Evolutionary conservation across 805 yeast genomes (phyloP).

Genomic region (Blastobotrys mokoenaii): DNA sequence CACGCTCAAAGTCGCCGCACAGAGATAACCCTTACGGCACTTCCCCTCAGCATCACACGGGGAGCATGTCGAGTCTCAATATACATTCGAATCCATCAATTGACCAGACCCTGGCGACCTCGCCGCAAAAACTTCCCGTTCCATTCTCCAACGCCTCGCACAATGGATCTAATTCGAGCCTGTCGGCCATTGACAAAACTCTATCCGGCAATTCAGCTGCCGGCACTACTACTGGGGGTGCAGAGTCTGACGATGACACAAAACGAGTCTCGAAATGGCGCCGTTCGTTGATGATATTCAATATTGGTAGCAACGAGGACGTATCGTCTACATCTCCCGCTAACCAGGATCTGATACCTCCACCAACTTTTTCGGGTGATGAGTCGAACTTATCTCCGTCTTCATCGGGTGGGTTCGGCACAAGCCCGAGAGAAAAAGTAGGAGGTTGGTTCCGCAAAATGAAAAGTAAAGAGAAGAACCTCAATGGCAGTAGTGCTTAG

Average conservation of each 20-base stretch:
- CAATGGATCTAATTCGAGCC: conserved; percentile 16
- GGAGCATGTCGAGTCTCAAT: too few relatives aligned
- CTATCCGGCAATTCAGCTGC: conserved; percentile 11
- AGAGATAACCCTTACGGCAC: too few relatives aligned
- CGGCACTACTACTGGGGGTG: conserved; percentile 2
- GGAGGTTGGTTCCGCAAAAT: conserved; percentile 9
- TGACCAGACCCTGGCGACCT: conserved; percentile 15
- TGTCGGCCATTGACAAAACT: conserved; percentile 9
- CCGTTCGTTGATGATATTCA: conserved; percentile 15
- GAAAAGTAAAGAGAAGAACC: conserved; percentile 4
- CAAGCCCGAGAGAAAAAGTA: conserved; percentile 1
- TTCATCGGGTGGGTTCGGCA: neutral
- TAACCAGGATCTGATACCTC: conserved; percentile 4
- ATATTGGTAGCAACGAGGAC: conserved; percentile 4
- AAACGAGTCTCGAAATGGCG: conserved; percentile 18
- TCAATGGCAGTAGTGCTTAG: neutral
- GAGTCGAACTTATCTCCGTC: neutral
- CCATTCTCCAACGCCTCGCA: conserved; percentile 5
- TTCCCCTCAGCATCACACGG: too few relatives aligned
- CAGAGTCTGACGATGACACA: conserved; percentile 6
- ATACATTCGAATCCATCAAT: conserved; percentile 11
- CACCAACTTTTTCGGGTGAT: conserved; percentile 3
- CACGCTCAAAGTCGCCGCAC: too few relatives aligned
- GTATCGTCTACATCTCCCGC: neutral
- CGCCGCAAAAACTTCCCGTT: conserved; percentile 7